Conservation (phyloP, 805 yeast species). For the Wickerhamomyces alni region DNA sequence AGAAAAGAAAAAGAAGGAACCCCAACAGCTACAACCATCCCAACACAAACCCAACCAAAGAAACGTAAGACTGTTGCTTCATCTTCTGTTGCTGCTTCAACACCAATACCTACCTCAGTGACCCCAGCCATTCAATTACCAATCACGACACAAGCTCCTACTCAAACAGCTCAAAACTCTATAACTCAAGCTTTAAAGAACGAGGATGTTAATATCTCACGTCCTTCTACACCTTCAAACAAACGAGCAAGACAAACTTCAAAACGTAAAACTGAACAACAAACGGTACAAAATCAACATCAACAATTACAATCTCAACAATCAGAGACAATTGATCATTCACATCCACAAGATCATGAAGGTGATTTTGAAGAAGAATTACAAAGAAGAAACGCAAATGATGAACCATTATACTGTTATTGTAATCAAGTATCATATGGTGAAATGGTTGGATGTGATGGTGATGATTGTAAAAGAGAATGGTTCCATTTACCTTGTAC, state of each 20-base stretch:
- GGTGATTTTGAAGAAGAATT: slow-evolving; percentile 7
- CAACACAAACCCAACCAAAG: slow-evolving; percentile 10
- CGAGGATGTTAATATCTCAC: slow-evolving; percentile 8
- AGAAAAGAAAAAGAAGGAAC: slow-evolving; percentile 19
- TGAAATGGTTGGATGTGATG: slow-evolving; percentile 99
- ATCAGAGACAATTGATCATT: slow-evolving; percentile 1
- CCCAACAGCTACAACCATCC: slow-evolving; percentile 16
- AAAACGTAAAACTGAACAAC: slow-evolving; percentile 6
- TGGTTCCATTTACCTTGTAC: slow-evolving; percentile 97
- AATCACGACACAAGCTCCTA: background rate
- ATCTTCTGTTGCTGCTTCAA: no score
- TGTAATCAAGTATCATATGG: slow-evolving; percentile 97
- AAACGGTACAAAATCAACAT: no score
- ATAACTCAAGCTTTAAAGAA: slow-evolving; percentile 1
- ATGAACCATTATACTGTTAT: slow-evolving; percentile 89
- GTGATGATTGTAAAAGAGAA: slow-evolving; percentile 83
- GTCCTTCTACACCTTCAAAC: slow-evolving; percentile 17
- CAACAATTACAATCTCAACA: slow-evolving; percentile 11
- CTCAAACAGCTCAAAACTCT: background rate
- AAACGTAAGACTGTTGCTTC: slow-evolving; percentile 2
- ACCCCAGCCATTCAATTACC: background rate
- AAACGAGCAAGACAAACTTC: slow-evolving; percentile 15
- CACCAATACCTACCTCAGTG: no score
- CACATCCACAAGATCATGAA: background rate
- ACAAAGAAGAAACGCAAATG: slow-evolving; percentile 19